Base-by-base conservation (phyloP, 2,329 filamentous ascomycete genomes). In the Acrocalymma vagum region DNA sequence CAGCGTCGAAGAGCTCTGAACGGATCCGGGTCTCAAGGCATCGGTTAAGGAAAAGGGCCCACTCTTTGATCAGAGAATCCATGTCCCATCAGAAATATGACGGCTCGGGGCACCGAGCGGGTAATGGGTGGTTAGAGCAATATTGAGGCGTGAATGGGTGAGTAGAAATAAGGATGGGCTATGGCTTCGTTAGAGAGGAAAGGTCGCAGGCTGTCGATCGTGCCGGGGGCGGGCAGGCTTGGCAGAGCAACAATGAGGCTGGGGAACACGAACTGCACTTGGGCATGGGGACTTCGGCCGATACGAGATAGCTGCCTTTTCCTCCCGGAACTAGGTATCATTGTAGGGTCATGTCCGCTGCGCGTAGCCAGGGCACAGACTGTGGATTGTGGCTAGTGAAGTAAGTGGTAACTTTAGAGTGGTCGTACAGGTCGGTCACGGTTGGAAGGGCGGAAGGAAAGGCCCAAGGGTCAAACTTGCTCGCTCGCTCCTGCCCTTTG, bases 1-100 rank as follows among this genome's bases (percentile, higher is more conserved):
- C 55, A 38, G 46, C 53, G 35, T 65, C 62, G 51, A 72, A 71
- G 9, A 64, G 26, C 14, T 70, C 59, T 34, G 55, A 38, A n/a
- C 49, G 41, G 33, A 69, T 38, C 28, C 70, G 62, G 32, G 45
- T 43, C 42, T 63, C 53, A 18, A 72, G 48, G 48, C 69, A 71
- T 41, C 53, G 53, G 38, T 66, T 58, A 45, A 72, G 38, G 47
- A 70, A 68, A 6, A 42, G 37, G 11, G 51, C 35, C 68, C 68
- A 71, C 47, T 64, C 52, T 42, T 61, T 62, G 45, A 58, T 36
- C 38, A 65, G 54, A 31, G 60, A 56, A 30, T 69, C 67, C 67
- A 70, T 68, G 40, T 33, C 42, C 58, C 58, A 63, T 62, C 51
- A 44, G 52, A 22, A 41, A 38, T 21, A 29, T 29, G 29, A 32